Percentiles rank a stretch among this genome's conserved stretches.
Conservation (phyloP, 2,329 filamentous ascomycete species). For the Xylariomycetidae sp. region DNA sequence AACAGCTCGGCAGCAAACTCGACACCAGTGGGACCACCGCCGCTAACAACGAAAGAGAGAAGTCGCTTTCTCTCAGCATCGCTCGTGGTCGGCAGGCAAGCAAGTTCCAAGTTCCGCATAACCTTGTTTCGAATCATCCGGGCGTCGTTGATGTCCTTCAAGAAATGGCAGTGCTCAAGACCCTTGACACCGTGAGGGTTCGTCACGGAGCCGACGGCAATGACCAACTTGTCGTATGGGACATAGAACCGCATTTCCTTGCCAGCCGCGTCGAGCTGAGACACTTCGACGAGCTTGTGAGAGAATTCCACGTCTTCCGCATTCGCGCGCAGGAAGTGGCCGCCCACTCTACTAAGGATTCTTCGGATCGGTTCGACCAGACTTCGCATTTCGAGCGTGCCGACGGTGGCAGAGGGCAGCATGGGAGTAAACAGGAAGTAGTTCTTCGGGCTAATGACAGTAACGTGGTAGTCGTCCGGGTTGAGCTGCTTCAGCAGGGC, state of each 20-base stretch:
- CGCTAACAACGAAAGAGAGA: constrained; percentile 92
- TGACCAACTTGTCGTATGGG: constrained; percentile 92
- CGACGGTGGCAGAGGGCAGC: constrained; percentile 94
- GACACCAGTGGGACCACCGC: constrained; percentile 91
- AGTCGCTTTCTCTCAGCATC: constrained; percentile 83
- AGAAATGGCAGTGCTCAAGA: constrained; percentile 85
- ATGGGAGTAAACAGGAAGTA: constrained; percentile 99
- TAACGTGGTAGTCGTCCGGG: constrained; percentile 90
- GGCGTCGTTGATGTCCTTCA: constrained; percentile 93
- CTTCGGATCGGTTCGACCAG: constrained; percentile 88
- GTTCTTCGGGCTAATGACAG: constrained; percentile 87
- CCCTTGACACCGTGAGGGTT: constrained; percentile 96
- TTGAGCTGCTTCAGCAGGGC: constrained; percentile 85
- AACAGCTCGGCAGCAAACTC: constrained; percentile 96
- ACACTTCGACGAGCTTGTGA: constrained; percentile 82
- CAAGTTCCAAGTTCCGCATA: constrained; percentile 81
- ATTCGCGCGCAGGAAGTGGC: constrained; percentile 83
- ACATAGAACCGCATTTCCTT: constrained; percentile 82
- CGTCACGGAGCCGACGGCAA: constrained; percentile 85
- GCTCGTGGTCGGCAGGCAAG: constrained; percentile 84
- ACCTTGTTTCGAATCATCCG: constrained; percentile 83
- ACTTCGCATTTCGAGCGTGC: constrained; percentile 84
- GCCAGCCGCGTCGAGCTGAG: constrained; percentile 64
- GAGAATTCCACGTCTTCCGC: constrained; percentile 91
- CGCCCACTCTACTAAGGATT: constrained; percentile 69